These are phyloP conservation scores for Hygrocybe punicea DNA, from an alignment of 768 basidiomycete genomes.

Conservation along the genomic window DNA sequence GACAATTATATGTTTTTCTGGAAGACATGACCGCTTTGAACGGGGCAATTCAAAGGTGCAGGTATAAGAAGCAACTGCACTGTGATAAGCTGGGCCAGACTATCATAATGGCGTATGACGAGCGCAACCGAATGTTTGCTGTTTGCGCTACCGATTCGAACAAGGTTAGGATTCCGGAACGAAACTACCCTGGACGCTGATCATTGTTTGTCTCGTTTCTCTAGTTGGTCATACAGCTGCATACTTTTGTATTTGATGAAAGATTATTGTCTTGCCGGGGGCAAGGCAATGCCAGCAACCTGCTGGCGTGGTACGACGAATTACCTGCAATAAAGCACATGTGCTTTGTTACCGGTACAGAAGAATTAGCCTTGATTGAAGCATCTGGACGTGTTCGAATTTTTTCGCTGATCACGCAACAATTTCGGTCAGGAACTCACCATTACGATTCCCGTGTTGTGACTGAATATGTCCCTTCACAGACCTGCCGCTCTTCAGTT, in stretches of 20 bases:
- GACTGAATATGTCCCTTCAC: background rate
- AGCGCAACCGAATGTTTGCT: constrained; percentile 46
- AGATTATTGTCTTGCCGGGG: constrained; percentile 38
- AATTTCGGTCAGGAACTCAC: constrained; percentile 43
- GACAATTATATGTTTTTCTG: constrained; percentile 37
- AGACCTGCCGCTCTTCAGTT: constrained; percentile 49
- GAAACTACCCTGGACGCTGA: too few relatives aligned
- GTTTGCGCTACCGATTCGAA: constrained; percentile 35
- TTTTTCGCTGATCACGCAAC: constrained; percentile 52
- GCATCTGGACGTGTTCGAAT: constrained; percentile 41
- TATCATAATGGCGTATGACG: constrained; percentile 48
- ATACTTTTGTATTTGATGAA: constrained; percentile 50
- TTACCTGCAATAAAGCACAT: constrained; percentile 28
- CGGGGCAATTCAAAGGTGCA: constrained; percentile 23
- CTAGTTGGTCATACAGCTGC: constrained; percentile 18
- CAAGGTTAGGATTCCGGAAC: constrained; percentile 27
- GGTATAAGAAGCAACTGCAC: constrained; percentile 32
- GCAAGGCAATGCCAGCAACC: constrained; percentile 39
- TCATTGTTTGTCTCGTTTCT: too few relatives aligned
- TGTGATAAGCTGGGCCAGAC: constrained; percentile 46
- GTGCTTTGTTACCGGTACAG: constrained; percentile 47
- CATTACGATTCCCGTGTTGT: background rate
- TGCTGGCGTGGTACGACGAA: constrained; percentile 43
- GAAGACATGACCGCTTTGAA: constrained; percentile 34
- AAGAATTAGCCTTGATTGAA: constrained; percentile 54